These are phyloP conservation scores for Odontarrhena argentea DNA, from an alignment of 345 rosid species.

Conservation along the genomic window DNA sequence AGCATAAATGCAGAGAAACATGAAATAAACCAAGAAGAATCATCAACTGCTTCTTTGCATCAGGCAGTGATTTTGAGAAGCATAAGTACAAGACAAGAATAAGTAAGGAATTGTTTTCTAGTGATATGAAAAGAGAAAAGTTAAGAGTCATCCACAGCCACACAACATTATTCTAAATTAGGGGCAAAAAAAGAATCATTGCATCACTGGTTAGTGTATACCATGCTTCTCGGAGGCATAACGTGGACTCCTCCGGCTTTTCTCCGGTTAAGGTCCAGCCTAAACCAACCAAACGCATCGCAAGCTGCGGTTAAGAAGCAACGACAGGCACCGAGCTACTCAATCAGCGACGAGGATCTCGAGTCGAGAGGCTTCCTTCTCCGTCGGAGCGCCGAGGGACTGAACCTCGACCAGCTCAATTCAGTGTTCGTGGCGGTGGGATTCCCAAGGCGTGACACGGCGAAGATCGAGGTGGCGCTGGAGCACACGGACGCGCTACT, in stretches of 20 bases:
- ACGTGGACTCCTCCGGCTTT: constrained; percentile 52
- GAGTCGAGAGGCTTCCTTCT: constrained; percentile 69
- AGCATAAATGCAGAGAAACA: too few relatives aligned
- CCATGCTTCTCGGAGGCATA: constrained; percentile 64
- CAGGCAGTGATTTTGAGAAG: too few relatives aligned
- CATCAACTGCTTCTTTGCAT: too few relatives aligned
- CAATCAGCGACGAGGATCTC: constrained; percentile 69
- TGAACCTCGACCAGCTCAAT: constrained; percentile 77
- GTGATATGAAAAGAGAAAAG: too few relatives aligned
- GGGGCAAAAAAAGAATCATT: background rate
- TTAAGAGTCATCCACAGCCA: too few relatives aligned
- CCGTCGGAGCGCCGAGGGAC: constrained; percentile 60
- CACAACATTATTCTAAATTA: too few relatives aligned
- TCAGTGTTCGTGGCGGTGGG: constrained; percentile 82
- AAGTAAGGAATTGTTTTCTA: too few relatives aligned
- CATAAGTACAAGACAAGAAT: too few relatives aligned
- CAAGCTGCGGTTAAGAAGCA: constrained; percentile 27
- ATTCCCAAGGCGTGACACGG: constrained; percentile 82
- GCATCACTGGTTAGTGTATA: background rate
- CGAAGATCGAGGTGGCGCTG: constrained; percentile 66
- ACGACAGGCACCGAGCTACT: constrained; percentile 43
- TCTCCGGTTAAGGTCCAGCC: constrained; percentile 37
- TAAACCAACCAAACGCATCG: constrained; percentile 31
- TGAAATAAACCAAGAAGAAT: too few relatives aligned
- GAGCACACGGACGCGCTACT: constrained; percentile 70